A percentile compares a stretch with the other conserved stretches of the same genome.
Evolutionary conservation across 2,329 filamentous ascomycete genomes (phyloP).

Genomic region (Ceratocystis albifundus): DNA sequence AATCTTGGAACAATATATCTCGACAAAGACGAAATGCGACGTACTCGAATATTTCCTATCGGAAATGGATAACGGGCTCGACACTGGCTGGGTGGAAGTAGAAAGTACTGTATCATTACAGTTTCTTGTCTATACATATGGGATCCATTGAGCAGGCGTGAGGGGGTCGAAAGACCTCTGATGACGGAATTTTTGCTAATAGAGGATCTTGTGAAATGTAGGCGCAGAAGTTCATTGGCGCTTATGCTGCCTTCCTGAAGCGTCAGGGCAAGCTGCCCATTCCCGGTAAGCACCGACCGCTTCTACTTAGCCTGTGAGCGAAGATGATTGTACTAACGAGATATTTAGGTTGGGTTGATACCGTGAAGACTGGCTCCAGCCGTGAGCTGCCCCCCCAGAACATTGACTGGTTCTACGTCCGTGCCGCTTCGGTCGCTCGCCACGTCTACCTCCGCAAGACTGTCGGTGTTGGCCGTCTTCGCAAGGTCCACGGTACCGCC

Average conservation of each 20-base stretch:
- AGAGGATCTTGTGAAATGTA: constrained; percentile 39
- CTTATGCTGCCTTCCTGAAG: constrained; percentile 85
- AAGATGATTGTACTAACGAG: constrained; percentile 16
- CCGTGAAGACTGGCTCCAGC: constrained; percentile 92
- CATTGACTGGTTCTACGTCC: constrained; percentile 91
- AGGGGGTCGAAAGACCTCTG: constrained; percentile 63
- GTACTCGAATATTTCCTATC: constrained; percentile 24
- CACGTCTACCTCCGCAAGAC: constrained; percentile 99
- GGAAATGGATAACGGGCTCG: constrained; percentile 27
- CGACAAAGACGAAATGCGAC: neutral
- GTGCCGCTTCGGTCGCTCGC: constrained; percentile 87
- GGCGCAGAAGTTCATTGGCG: constrained; percentile 81
- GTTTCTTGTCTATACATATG: constrained; percentile 25
- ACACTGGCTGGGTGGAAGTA: neutral
- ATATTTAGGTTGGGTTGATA: constrained; percentile 83
- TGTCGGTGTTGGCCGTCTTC: constrained; percentile 92
- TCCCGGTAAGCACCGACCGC: constrained; percentile 52
- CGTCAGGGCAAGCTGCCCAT: constrained; percentile 86
- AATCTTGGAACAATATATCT: neutral
- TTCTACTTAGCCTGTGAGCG: neutral
- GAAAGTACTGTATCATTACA: neutral
- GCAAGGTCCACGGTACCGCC: constrained; percentile 89
- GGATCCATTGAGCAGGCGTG: constrained; percentile 49
- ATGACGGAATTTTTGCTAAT: constrained; percentile 65
- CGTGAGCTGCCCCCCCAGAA: constrained; percentile 98